These are phyloP conservation scores for Coriolopsis trogii DNA, from an alignment of 1,284 basidiomycete genomes.

Conservation along the genomic window DNA sequence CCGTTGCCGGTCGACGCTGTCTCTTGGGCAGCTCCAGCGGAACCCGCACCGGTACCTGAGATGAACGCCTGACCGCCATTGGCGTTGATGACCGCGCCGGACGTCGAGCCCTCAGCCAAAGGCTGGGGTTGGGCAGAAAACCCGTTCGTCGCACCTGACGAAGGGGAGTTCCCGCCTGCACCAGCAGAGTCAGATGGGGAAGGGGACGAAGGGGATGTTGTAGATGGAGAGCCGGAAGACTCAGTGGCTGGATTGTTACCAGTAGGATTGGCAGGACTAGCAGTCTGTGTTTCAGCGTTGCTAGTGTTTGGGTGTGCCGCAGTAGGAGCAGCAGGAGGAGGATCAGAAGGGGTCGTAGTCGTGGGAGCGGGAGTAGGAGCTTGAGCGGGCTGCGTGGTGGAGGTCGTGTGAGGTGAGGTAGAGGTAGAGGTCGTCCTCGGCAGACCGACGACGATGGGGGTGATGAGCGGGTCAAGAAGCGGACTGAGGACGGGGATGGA, in stretches of 20 bases:
- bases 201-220: not conserved
- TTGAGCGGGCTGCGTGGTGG: conserved; percentile 12
- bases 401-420: conserved; percentile 9
- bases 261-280: not conserved
- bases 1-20: not conserved
- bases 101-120: not conserved
- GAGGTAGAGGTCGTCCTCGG: conserved; percentile 16
- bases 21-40: not conserved
- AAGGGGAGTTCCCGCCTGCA: not conserved
- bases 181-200: not conserved
- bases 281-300: not conserved
- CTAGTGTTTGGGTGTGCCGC: not conserved
- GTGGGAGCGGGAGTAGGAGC: conserved; percentile 17
- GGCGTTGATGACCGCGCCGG: conserved; percentile 9
- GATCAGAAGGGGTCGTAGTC: conserved; percentile 10
- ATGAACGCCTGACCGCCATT: conserved; percentile 16
- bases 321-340: not conserved
- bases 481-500: conserved; percentile 46
- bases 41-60: not conserved
- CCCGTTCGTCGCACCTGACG: conserved; percentile 3
- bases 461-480: conserved; percentile 40
- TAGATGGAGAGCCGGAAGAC: not conserved
- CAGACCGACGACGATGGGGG: conserved; percentile 28
- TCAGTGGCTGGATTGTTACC: not conserved
- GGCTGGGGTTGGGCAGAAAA: not conserved